phyloP scores from a whole-genome alignment of 495 filamentous ascomycete genomes.

The Xylaria longipes region DNA sequence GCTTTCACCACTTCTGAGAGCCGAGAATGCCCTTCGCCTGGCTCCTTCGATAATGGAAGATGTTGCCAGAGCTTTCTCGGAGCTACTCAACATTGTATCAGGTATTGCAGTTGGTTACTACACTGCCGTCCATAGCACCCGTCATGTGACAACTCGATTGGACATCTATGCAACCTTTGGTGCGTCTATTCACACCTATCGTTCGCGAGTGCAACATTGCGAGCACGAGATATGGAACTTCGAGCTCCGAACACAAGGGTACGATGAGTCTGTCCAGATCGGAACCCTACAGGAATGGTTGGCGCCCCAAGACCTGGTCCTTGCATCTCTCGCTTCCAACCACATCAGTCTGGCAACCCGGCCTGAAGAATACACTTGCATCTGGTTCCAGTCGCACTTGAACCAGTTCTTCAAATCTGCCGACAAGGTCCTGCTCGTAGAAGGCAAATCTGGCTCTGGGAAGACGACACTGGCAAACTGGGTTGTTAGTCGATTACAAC shows the following conservation, averaged over 20 bases:
- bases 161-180: slow-evolving; percentile 18
- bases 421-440: slow-evolving; percentile 12
- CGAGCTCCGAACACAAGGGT: slow-evolving; percentile 20
- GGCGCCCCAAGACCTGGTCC: slow-evolving; percentile 11
- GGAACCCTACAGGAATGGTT: slow-evolving; percentile 18
- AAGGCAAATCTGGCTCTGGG: slow-evolving; percentile 15
- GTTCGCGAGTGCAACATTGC: slow-evolving; percentile 14
- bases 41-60: slow-evolving; percentile 21
- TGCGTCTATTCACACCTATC: slow-evolving; percentile 6
- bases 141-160: slow-evolving; percentile 5
- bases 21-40: slow-evolving; percentile 17
- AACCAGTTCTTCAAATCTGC: slow-evolving; percentile 22
- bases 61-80: slow-evolving; percentile 19
- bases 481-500: slow-evolving; percentile 17
- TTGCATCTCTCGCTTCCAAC: slow-evolving; percentile 17
- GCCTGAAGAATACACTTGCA: slow-evolving; percentile 19
- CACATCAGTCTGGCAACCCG: slow-evolving; percentile 17
- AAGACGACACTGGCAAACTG: slow-evolving; percentile 22
- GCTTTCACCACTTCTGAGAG: slow-evolving; percentile 17
- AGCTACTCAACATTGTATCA: slow-evolving; percentile 20
- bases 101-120: slow-evolving; percentile 12
- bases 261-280: slow-evolving; percentile 18
- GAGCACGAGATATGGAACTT: slow-evolving; percentile 21
- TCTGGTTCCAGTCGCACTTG: slow-evolving; percentile 23
- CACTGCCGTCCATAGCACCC: slow-evolving; percentile 9